Conservation (phyloP, 148 eudicot species). For the Talinum fruticosum region DNA sequence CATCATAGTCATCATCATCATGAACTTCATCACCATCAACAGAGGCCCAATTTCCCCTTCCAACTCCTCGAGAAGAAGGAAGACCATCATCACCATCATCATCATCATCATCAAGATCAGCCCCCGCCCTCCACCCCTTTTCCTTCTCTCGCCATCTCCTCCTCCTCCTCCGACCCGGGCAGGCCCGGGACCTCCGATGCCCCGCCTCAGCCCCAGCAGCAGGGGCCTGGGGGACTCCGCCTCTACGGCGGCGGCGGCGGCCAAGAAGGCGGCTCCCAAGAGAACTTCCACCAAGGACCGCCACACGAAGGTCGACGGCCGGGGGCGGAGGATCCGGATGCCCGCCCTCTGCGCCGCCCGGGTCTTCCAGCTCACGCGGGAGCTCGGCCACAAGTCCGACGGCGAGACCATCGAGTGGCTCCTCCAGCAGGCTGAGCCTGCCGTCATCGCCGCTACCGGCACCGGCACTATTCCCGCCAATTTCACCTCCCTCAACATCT, state of each 20-base stretch:
- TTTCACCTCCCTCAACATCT: conserved; percentile 84
- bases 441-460: conserved; percentile 95
- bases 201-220: conserved; percentile 5
- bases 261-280: conserved; percentile 56
- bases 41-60: conserved; percentile 79
- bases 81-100: conserved; percentile 16
- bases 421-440: conserved; percentile 88
- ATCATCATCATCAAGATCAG: conserved; percentile 20
- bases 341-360: conserved; percentile 95
- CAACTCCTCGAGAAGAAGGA: conserved; percentile 81
- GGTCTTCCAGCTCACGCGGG: conserved; percentile 91
- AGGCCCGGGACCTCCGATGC: conserved; percentile 6
- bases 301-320: conserved; percentile 97
- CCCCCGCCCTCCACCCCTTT: conserved; percentile 34
- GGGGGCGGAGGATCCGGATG: conserved; percentile 94
- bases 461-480: conserved; percentile 98
- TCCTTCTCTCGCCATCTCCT: conserved; percentile 52
- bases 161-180: background rate
- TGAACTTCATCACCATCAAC: conserved; percentile 33
- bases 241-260: conserved; percentile 17
- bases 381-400: conserved; percentile 91
- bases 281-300: conserved; percentile 85
- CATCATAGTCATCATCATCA: conserved; percentile 34
- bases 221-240: conserved; percentile 7
- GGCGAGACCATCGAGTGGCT: conserved; percentile 98